A percentile compares a stretch with the other conserved stretches of the same genome.
phyloP scores from a whole-genome alignment of 352 stramenopile species.

The Salisapilia sapeloensis region DNA sequence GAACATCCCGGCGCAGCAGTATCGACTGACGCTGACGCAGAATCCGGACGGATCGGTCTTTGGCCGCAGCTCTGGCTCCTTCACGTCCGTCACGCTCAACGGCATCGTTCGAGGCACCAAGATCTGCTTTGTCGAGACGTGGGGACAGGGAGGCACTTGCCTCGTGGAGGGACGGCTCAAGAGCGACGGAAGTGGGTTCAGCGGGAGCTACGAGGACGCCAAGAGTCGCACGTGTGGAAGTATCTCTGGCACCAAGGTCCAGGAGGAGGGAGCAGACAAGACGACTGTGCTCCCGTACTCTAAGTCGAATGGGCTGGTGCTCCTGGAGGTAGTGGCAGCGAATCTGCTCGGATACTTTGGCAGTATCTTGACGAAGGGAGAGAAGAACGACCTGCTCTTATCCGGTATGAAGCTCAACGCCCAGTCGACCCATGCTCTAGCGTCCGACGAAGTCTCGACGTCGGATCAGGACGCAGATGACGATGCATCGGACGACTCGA shows the following conservation, averaged over 20 bases:
- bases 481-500: slow-evolving; percentile 30
- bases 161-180: slow-evolving; percentile 63
- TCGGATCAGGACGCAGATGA: slow-evolving; percentile 14
- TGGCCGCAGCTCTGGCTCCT: slow-evolving; percentile 61
- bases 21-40: slow-evolving; percentile 64
- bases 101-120: slow-evolving; percentile 60
- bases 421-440: slow-evolving; percentile 2
- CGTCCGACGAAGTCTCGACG: slow-evolving; percentile 15
- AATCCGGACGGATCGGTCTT: slow-evolving; percentile 33
- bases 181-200: slow-evolving; percentile 52
- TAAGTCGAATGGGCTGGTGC: slow-evolving; percentile 22
- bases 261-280: slow-evolving; percentile 3
- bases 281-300: slow-evolving; percentile 1
- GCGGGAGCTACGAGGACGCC: slow-evolving; percentile 70
- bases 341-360: slow-evolving; percentile 65
- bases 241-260: slow-evolving; percentile 58
- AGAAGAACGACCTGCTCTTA: slow-evolving; percentile 45
- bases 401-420: no score
- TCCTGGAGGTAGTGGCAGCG: slow-evolving; percentile 60
- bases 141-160: slow-evolving; percentile 75
- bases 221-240: slow-evolving; percentile 76
- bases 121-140: slow-evolving; percentile 75
- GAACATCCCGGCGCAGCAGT: slow-evolving; percentile 77
- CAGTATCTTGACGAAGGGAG: slow-evolving; percentile 39
- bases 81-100: slow-evolving; percentile 66